A percentile compares a stretch with the other conserved stretches of the same genome.
Evolutionary conservation across 805 yeast genomes (phyloP).

Genomic region (Martiniozyma abietophila): DNA sequence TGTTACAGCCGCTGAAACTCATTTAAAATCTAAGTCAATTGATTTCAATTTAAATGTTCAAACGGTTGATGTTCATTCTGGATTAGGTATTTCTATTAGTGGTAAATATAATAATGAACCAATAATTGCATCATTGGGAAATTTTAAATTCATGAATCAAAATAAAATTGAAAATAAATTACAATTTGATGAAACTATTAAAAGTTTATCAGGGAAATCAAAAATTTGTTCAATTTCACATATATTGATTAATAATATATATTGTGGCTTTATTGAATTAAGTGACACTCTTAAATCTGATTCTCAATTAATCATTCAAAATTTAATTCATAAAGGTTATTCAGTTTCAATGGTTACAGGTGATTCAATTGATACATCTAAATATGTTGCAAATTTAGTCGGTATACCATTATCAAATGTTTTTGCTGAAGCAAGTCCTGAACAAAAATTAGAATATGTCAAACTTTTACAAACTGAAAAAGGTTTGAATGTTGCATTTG

Average conservation of each 20-base stretch:
- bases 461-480: conserved; percentile 37
- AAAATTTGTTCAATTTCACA: conserved; percentile 21
- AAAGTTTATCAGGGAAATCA: conserved; percentile 6
- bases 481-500: conserved; percentile 59
- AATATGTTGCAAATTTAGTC: conserved; percentile 51
- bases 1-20: conserved; percentile 23
- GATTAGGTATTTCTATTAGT: conserved; percentile 34
- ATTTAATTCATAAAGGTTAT: conserved; percentile 42
- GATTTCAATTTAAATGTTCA: conserved; percentile 19
- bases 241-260: conserved; percentile 46
- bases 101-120: conserved; percentile 16
- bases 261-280: conserved; percentile 58
- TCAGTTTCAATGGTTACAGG: conserved; percentile 86
- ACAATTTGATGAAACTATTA: conserved; percentile 13
- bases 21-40: no score
- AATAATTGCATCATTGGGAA: conserved; percentile 44
- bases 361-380: conserved; percentile 59
- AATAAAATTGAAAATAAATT: conserved; percentile 14
- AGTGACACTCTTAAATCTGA: conserved; percentile 61
- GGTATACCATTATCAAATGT: conserved; percentile 59
- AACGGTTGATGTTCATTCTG: conserved; percentile 31
- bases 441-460: conserved; percentile 64
- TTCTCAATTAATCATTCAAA: conserved; percentile 49
- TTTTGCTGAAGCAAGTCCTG: conserved; percentile 70
- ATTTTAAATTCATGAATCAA: conserved; percentile 30